Percentiles rank a stretch among this genome's conserved stretches.
These are phyloP conservation scores for Candida arabinofermentans DNA, from an alignment of 805 yeast genomes.

Conservation along the genomic window DNA sequence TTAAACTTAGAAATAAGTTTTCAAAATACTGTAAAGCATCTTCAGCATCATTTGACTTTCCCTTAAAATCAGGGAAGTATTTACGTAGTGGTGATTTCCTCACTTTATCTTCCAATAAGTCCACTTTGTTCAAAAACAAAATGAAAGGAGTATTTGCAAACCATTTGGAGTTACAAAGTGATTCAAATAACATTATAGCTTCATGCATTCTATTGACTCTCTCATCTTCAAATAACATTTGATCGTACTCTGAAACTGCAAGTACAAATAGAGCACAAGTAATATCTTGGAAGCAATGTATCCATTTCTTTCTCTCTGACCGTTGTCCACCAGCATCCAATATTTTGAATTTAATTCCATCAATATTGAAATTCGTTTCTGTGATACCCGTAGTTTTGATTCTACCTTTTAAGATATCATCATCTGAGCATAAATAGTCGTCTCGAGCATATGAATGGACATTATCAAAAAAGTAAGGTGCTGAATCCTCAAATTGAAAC, in stretches of 20 bases:
- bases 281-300: slow-evolving; percentile 88
- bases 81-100: slow-evolving; percentile 58
- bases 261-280: slow-evolving; percentile 84
- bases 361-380: slow-evolving; percentile 72
- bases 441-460: slow-evolving; percentile 61
- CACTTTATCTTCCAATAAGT: slow-evolving; percentile 71
- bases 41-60: slow-evolving; percentile 57
- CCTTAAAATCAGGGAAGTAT: slow-evolving; percentile 76
- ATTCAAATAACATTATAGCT: slow-evolving; percentile 76
- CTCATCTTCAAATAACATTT: slow-evolving; percentile 84
- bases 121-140: slow-evolving; percentile 84
- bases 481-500: slow-evolving; percentile 83
- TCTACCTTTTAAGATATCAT: slow-evolving; percentile 84
- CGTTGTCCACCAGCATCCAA: slow-evolving; percentile 97
- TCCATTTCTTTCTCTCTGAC: slow-evolving; percentile 89
- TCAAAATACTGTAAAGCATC: slow-evolving; percentile 73
- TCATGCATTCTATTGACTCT: slow-evolving; percentile 89
- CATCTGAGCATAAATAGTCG: slow-evolving; percentile 66
- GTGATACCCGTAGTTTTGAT: slow-evolving; percentile 95
- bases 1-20: slow-evolving; percentile 56
- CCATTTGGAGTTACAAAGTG: slow-evolving; percentile 82
- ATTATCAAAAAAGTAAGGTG: slow-evolving; percentile 74
- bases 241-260: slow-evolving; percentile 91
- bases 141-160: slow-evolving; percentile 84
- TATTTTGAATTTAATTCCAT: slow-evolving; percentile 64